A percentile compares a stretch with the other conserved stretches of the same genome.
Conservation (phyloP, 345 rosid species). For the Litchi chinensis region DNA sequence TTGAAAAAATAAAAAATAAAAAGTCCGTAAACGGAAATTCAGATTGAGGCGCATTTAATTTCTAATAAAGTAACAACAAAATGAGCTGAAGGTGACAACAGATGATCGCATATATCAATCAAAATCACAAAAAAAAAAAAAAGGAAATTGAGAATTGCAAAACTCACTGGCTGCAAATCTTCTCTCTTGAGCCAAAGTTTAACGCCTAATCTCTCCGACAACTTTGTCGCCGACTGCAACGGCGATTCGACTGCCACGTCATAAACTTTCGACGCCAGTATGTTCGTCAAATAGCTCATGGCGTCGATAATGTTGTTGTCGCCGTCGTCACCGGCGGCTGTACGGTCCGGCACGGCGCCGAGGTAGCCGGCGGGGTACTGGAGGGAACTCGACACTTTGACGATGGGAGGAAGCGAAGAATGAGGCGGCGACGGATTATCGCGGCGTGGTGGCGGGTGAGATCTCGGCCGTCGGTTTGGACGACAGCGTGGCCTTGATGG, state of each 20-base stretch:
- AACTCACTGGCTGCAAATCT: conserved; percentile 84
- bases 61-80: background rate
- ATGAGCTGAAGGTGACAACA: background rate
- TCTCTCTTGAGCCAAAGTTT: conserved; percentile 78
- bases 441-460: conserved; percentile 28
- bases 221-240: conserved; percentile 62
- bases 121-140: background rate
- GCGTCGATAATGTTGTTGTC: conserved; percentile 40
- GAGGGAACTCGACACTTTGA: conserved; percentile 56
- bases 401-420: conserved; percentile 21
- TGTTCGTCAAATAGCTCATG: conserved; percentile 78
- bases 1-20: background rate
- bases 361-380: conserved; percentile 81
- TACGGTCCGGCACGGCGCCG: conserved; percentile 73
- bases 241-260: conserved; percentile 88
- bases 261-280: conserved; percentile 75
- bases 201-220: conserved; percentile 70
- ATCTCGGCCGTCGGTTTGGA: conserved; percentile 31
- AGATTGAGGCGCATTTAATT: background rate
- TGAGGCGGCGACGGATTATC: conserved; percentile 23
- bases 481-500: conserved; percentile 31
- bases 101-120: background rate
- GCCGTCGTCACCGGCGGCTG: conserved; percentile 27
- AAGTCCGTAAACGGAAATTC: background rate
- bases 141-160: background rate